Base-by-base conservation (phyloP, 495 filamentous ascomycete genomes). In the Aspergillus sclerotiicarbonarius region DNA sequence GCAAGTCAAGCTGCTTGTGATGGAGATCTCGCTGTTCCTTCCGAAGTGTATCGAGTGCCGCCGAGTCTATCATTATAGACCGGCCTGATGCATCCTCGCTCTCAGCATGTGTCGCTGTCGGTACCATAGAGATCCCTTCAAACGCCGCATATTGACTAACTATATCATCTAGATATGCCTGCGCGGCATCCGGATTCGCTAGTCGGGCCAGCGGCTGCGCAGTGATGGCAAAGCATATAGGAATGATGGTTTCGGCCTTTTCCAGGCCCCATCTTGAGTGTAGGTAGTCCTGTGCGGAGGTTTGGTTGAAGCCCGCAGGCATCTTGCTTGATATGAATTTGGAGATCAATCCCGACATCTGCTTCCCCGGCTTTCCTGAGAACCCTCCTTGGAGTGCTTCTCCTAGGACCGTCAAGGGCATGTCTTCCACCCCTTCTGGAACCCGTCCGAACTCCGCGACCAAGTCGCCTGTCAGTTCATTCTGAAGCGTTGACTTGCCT, bases 251-350 rank as follows among this genome's bases (percentile, higher is more conserved):
- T 87, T 91, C 63, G 88, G 90, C 69, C 96, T 93, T 71, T 94
- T 91, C 65, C 52, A 99, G 76, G 35, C 94, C 94, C 91, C 92
- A 99, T 67, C 90, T 81, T 3, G 89, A 91, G 72, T 93, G 88
- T 13, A 99, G 72, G 66, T 98, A 93, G 74, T 98, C 96, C 49
- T 92, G 82, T 6, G 93, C 90, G 4, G 87, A 79, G 63, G 89
- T 93, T 68, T 97, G 96, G 68, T 97, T 97, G 82, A 98, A 99
- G 46, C 94, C 94, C 63, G 92, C 95, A 30, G 94, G 95, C 95
- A 99, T 97, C 73, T 98, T 98, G 7, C 92, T 95, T 5, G 95
- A 98, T 41, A 99, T 90, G 66, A 97, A 80, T 55, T 92, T 86
- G 16, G 95, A 93, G 63, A 98, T 87, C 47, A 98, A 84, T 4